Base-by-base conservation (phyloP, 306 rosid species). In the Cucurbita maxima region DNA sequence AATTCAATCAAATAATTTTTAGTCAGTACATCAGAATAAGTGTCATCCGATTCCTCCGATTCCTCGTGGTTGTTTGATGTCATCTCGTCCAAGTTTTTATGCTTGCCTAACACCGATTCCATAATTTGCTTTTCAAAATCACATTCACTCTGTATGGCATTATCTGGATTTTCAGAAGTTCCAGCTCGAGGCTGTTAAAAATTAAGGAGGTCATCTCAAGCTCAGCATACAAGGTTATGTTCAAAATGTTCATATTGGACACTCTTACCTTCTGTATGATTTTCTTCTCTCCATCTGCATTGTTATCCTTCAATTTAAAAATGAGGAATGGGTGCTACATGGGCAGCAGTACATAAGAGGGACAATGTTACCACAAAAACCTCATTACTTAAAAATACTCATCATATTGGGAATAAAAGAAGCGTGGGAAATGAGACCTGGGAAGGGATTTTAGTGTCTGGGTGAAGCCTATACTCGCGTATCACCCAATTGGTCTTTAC, bases 401-500 rank as follows among this genome's bases (percentile, higher is more conserved):
- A 22, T 20, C 60, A 56, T 8, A 20, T 36, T 56, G 37, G 36
- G 7, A 19, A 56, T 20, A 58, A 58, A 58, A 22, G 8, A 58
- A 58, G 47, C 9, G 47, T 7, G 47, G 47, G 47, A 43, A 43
- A 43, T 43, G 30, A 25, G 30, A 25, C 30, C 30, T 1, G 30
- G 30, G 30, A 25, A 25, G 30, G 30, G 30, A 25, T 25, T 25
- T 25, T 25, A 25, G 30, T 25, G 30, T 25, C 30, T 19, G 1
- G 57, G 3, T 22, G 59, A 14, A 75, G 75, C 51, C 80, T 84
- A 64, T 88, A 90, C 72, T 90, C 96, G 55, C 90, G 98, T 9
- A 90, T 84, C 30, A 84, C 87, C 96, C 96, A 90, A 1, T 75
- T 30, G 72, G 86, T 83, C 79, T 14, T 75, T n/a, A 25, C 25